phyloP scores from a whole-genome alignment of 768 basidiomycete genomes.

The Nevesoporus exiguus region DNA sequence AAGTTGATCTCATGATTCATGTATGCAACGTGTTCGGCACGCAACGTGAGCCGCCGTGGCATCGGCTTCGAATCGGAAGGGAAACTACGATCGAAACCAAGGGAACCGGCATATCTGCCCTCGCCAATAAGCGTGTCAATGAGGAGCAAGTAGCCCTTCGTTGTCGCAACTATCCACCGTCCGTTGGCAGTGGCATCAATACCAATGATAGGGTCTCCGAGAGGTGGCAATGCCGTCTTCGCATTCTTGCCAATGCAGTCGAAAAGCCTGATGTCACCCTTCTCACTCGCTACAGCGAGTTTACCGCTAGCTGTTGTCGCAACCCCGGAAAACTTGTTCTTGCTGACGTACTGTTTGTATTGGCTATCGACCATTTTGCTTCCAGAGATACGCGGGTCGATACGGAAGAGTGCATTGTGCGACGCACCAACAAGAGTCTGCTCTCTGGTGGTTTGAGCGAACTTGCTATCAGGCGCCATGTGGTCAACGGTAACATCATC shows the following conservation, averaged over 20 bases:
- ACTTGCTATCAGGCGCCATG: constrained; percentile 91
- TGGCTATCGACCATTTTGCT: constrained; percentile 92
- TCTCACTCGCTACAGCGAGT: constrained; percentile 91
- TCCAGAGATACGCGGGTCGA: constrained; percentile 92
- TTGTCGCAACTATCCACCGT: constrained; percentile 93
- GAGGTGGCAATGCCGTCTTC: constrained; percentile 92
- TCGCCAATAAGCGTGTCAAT: constrained; percentile 95
- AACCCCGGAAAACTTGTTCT: constrained; percentile 93
- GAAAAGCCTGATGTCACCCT: constrained; percentile 94
- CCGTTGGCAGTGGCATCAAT: constrained; percentile 94
- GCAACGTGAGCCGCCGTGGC: constrained; percentile 82
- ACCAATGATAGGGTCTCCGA: constrained; percentile 93
- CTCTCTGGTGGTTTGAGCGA: constrained; percentile 87
- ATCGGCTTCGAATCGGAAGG: constrained; percentile 92
- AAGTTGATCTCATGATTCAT: constrained; percentile 88
- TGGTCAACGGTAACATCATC: constrained; percentile 83
- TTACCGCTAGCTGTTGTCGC: constrained; percentile 84
- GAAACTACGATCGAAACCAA: constrained; percentile 94
- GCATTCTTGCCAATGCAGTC: constrained; percentile 98
- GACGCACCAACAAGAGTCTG: constrained; percentile 93
- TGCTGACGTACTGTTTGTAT: constrained; percentile 93
- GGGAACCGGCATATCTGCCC: constrained; percentile 74
- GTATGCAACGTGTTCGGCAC: constrained; percentile 89
- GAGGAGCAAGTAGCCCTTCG: constrained; percentile 87
- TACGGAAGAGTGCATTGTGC: constrained; percentile 93